A percentile compares a stretch with the other conserved stretches of the same genome.
Conservation (phyloP, 2,329 filamentous ascomycete species). For the Fusarium drepaniforme region DNA sequence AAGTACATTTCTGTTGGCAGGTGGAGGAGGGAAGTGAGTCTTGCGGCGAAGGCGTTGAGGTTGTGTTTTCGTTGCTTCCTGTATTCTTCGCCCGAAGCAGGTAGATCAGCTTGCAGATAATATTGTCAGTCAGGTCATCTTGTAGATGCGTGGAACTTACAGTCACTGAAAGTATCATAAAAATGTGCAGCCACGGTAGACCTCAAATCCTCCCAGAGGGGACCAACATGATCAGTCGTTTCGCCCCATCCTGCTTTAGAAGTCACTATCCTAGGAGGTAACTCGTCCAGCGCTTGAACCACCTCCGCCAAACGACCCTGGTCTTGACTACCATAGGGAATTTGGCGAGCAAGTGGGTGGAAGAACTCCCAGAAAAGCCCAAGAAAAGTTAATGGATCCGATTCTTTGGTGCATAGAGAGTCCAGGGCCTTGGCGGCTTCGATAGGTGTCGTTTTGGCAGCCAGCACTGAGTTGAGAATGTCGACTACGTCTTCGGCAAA, state of each 20-base stretch:
- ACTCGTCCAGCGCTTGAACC: slow-evolving; percentile 12
- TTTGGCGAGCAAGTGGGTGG: slow-evolving; percentile 34
- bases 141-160: background rate
- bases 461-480: slow-evolving; percentile 17
- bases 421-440: slow-evolving; percentile 17
- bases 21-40: slow-evolving; percentile 8
- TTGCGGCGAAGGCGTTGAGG: slow-evolving; percentile 17
- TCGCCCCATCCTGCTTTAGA: slow-evolving; percentile 1
- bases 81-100: background rate
- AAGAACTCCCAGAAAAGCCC: slow-evolving; percentile 42
- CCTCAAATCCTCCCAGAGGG: slow-evolving; percentile 12
- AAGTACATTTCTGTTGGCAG: slow-evolving; percentile 15
- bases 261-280: slow-evolving; percentile 4
- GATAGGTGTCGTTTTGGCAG: background rate
- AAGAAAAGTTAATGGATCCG: slow-evolving; percentile 23
- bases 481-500: slow-evolving; percentile 16
- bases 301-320: slow-evolving; percentile 24
- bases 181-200: background rate
- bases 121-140: background rate
- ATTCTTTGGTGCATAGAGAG: background rate
- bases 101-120: background rate
- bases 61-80: slow-evolving; percentile 12
- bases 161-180: slow-evolving; percentile 9
- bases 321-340: slow-evolving; percentile 28
- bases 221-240: slow-evolving; percentile 13